Evolutionary conservation across 176 grass and related monocot species (phyloP), one percentile per base, ranked within the genome.

Genomic region (Lolium perenne): DNA sequence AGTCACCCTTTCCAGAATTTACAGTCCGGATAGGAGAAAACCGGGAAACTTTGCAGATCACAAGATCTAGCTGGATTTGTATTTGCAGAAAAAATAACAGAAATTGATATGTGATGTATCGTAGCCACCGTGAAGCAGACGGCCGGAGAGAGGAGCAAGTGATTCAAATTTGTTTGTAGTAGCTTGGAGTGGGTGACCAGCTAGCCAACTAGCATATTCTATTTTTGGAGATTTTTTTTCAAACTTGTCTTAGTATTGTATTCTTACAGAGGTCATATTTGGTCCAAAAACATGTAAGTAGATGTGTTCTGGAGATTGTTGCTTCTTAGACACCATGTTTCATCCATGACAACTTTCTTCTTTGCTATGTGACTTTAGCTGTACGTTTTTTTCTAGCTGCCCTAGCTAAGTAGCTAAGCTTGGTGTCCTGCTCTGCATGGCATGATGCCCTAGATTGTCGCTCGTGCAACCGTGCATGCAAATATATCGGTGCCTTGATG

Each of bases 231-330:
- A 53, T 32, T 5, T 45, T 50, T 49, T 43, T 51, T n/a, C 13
- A 69, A 51, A 6, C 38, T 4, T 70, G 68, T 79, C 46, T 8
- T 32, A 54, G 3, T 65, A 80, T 65, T 71, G 4, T 74, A 58
- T 87, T 74, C 18, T 72, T 74, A 83, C 47, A 43, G 62, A 86
- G 29, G 8, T 83, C 79, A 71, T 82, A 82, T 32, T 71, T 73
- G 82, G 57, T 78, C 74, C 17, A 83, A 48, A 83, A 86, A 86
- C 73, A 71, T 83, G 79, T 61, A 86, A 82, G 78, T 55, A 86
- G 76, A 51, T 41, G 21, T 79, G 32, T 73, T 22, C 51, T 50
- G 38, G 35, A 65, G 32, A 10, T 54, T 38, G 41, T 56, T 74
- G 35, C 65, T 73, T 72, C 26, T 77, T 53, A 50, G 25, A 48